These are phyloP conservation scores for Teratosphaeria pseudoeucalypti DNA, from an alignment of 2,329 filamentous ascomycete species.

Conservation along the genomic window DNA sequence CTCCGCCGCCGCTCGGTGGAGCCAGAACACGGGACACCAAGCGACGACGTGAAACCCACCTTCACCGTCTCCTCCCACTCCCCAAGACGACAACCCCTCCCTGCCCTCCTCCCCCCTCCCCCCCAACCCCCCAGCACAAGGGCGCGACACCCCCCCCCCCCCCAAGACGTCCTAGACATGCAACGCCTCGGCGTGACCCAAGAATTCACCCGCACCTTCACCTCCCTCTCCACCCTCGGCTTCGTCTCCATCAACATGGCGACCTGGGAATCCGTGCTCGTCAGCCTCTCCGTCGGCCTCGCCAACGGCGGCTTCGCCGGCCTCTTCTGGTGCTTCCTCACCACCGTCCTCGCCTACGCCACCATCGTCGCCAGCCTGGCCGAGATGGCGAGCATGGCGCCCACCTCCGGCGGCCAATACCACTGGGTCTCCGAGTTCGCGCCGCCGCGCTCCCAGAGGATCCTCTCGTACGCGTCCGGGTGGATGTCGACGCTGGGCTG, in stretches of 20 bases:
- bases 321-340: constrained; percentile 25
- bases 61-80: background rate
- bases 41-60: background rate
- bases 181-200: constrained; percentile 1
- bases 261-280: constrained; percentile 23
- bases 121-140: background rate
- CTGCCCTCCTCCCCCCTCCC: background rate
- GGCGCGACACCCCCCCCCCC: background rate
- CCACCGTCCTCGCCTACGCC: constrained; percentile 23
- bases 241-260: constrained; percentile 27
- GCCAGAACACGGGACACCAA: background rate
- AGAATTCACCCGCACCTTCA: constrained; percentile 1
- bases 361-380: constrained; percentile 24
- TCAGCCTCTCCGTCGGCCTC: constrained; percentile 20
- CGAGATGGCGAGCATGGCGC: constrained; percentile 23
- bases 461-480: constrained; percentile 14
- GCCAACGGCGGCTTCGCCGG: constrained; percentile 23
- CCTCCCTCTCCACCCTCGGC: constrained; percentile 13
- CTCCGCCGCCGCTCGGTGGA: background rate
- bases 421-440: constrained; percentile 22
- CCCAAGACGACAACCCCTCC: background rate
- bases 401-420: constrained; percentile 14
- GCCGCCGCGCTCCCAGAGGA: constrained; percentile 20
- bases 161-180: constrained; percentile 1
- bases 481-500: constrained; percentile 30